Conservation (phyloP, 1,139 yeast genomes). For the Candida tropicalis region DNA sequence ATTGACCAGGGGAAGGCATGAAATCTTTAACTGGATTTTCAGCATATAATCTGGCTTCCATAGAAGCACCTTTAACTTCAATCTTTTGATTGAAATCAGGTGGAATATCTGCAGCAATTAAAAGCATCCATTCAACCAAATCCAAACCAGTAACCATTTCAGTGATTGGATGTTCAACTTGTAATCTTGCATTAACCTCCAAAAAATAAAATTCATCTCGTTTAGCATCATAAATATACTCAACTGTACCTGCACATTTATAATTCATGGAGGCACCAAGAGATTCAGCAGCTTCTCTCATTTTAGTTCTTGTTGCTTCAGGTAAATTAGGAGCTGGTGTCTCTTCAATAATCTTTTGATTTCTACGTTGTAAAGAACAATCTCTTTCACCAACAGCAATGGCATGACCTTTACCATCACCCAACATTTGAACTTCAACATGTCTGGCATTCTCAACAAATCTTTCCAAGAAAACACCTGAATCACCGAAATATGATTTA, state of each 20-base stretch:
- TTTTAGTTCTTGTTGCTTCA: conserved; percentile 66
- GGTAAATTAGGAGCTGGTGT: conserved; percentile 97
- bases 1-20: conserved; percentile 94
- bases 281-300: conserved; percentile 85
- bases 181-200: conserved; percentile 95
- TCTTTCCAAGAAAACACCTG: conserved; percentile 92
- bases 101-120: conserved; percentile 85
- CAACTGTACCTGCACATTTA: conserved; percentile 97
- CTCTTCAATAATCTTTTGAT: conserved; percentile 94
- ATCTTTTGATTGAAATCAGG: conserved; percentile 70
- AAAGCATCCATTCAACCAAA: conserved; percentile 95
- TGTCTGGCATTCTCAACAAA: conserved; percentile 94
- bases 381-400: conserved; percentile 96
- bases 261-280: conserved; percentile 80
- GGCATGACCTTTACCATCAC: conserved; percentile 91
- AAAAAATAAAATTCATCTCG: conserved; percentile 90
- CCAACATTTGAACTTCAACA: conserved; percentile 95
- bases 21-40: conserved; percentile 96
- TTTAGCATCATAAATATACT: conserved; percentile 83
- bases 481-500: conserved; percentile 86
- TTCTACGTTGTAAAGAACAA: conserved; percentile 95
- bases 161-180: conserved; percentile 97
- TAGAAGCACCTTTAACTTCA: conserved; percentile 78
- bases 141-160: conserved; percentile 94
- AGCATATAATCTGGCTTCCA: conserved; percentile 96